A percentile compares a stretch with the other conserved stretches of the same genome.
Conservation (phyloP, 768 basidiomycete genomes). For the Russula lepida region DNA sequence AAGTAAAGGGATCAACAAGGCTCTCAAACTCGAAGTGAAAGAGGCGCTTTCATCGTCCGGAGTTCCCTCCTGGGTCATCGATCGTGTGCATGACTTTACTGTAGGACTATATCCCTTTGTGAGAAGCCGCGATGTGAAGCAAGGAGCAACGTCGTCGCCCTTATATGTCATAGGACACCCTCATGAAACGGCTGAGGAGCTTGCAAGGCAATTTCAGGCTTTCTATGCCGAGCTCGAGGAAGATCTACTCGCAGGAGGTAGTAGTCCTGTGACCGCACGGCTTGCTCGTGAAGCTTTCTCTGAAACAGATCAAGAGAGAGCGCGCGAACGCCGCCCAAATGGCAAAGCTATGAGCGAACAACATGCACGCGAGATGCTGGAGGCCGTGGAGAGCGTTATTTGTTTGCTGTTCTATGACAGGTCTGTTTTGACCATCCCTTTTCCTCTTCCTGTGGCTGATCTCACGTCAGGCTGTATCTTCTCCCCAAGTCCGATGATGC, state of each 20-base stretch:
- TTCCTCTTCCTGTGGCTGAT: slow-evolving; percentile 6
- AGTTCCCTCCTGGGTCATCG: slow-evolving; percentile 49
- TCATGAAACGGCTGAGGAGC: slow-evolving; percentile 44
- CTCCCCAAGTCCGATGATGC: slow-evolving; percentile 68
- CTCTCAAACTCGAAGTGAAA: slow-evolving; percentile 50
- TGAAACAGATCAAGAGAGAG: slow-evolving; percentile 21
- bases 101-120: slow-evolving; percentile 51
- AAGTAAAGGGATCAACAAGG: slow-evolving; percentile 43
- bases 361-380: slow-evolving; percentile 51
- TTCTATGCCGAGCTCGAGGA: slow-evolving; percentile 64
- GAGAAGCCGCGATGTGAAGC: slow-evolving; percentile 21
- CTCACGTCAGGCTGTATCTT: slow-evolving; percentile 57
- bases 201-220: slow-evolving; percentile 51
- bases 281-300: slow-evolving; percentile 18
- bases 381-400: slow-evolving; percentile 63
- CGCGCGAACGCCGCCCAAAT: slow-evolving; percentile 8
- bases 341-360: slow-evolving; percentile 28
- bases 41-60: slow-evolving; percentile 34
- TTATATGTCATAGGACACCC: slow-evolving; percentile 37
- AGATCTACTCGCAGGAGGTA: slow-evolving; percentile 40
- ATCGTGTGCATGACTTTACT: slow-evolving; percentile 49
- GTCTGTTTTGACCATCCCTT: slow-evolving; percentile 32
- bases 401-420: slow-evolving; percentile 78
- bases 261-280: slow-evolving; percentile 28
- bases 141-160: slow-evolving; percentile 7